A percentile compares a stretch with the other conserved stretches of the same genome.
Evolutionary conservation across 495 filamentous ascomycete species (phyloP).

Genomic region (Penicillium parvum): DNA sequence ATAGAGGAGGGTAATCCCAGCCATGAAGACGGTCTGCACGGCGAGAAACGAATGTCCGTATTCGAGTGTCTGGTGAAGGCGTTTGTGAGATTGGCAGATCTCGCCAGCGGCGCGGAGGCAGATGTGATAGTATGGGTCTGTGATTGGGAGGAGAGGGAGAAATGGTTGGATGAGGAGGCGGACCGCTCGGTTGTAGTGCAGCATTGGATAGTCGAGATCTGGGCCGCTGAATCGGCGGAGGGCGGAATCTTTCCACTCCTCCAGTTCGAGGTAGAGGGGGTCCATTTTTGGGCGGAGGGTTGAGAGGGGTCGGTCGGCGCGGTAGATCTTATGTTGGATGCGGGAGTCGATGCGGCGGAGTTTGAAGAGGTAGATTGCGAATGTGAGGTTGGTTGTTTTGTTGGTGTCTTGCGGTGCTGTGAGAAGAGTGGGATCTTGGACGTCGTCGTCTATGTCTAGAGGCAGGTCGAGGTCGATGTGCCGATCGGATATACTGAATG

Average conservation of each 20-base stretch:
- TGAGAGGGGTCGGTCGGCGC: conserved; percentile 46
- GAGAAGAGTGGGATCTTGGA: conserved; percentile 39
- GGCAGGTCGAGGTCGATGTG: conserved; percentile 51
- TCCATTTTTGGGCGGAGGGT: conserved; percentile 47
- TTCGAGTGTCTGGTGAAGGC: conserved; percentile 47
- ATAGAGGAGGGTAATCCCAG: conserved; percentile 50
- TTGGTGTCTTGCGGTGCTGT: conserved; percentile 28
- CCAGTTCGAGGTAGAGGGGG: conserved; percentile 44
- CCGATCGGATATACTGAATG: conserved; percentile 49
- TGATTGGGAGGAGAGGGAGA: conserved; percentile 43
- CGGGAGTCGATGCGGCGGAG: conserved; percentile 50
- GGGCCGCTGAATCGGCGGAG: conserved; percentile 33
- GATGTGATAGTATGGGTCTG: conserved; percentile 48
- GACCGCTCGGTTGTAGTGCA: conserved; percentile 50
- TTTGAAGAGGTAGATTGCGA: conserved; percentile 46
- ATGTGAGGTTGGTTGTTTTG: conserved; percentile 42
- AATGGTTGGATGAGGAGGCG: conserved; percentile 51
- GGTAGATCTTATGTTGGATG: conserved; percentile 52
- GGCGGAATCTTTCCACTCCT: conserved; percentile 49
- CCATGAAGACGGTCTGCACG: conserved; percentile 53
- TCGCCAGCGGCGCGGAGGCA: conserved; percentile 48
- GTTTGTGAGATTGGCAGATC: conserved; percentile 52
- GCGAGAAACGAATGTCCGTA: conserved; percentile 54
- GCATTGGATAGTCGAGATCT: conserved; percentile 47
- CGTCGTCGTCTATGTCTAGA: conserved; percentile 44